phyloP scores from a whole-genome alignment of 208 protist genomes.

The Acanthamoeba lenticulata region DNA sequence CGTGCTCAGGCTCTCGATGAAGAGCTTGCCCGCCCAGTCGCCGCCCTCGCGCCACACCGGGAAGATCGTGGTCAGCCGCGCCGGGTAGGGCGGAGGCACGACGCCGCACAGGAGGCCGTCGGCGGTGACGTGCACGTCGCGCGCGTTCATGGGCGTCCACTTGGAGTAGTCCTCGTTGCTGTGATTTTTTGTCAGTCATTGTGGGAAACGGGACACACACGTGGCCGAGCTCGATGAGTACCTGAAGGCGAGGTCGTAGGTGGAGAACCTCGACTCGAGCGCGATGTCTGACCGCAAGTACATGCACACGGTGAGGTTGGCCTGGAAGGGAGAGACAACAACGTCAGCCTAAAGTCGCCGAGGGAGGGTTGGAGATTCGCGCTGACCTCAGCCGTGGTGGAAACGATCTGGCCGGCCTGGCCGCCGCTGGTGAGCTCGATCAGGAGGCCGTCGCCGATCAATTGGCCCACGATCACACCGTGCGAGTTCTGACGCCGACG shows the following conservation, averaged over 20 bases:
- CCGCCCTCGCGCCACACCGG: not conserved
- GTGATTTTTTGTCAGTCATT: not conserved
- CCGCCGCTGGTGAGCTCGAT: not conserved
- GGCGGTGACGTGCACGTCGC: not conserved
- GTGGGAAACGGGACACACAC: not conserved
- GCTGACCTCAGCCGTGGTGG: not conserved
- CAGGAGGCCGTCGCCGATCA: slow-evolving; percentile 9
- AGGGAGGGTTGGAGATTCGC: no score
- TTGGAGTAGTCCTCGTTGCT: slow-evolving; percentile 12
- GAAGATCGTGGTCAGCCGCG: slow-evolving; percentile 19
- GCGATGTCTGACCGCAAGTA: not conserved
- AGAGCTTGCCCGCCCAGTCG: not conserved
- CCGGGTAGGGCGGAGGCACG: not conserved
- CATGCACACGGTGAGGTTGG: not conserved
- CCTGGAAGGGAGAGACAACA: not conserved
- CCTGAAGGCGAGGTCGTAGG: slow-evolving; percentile 35
- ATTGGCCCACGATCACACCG: not conserved
- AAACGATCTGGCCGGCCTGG: not conserved
- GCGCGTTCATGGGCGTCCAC: slow-evolving; percentile 40
- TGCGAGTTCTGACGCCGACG: not conserved
- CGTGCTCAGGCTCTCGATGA: slow-evolving; percentile 4
- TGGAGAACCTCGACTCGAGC: not conserved
- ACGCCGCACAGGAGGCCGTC: not conserved
- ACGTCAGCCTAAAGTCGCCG: not conserved
- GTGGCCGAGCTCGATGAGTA: not conserved